phyloP scores from a whole-genome alignment of 1,284 basidiomycete species.

The Fomitopsis betulina region DNA sequence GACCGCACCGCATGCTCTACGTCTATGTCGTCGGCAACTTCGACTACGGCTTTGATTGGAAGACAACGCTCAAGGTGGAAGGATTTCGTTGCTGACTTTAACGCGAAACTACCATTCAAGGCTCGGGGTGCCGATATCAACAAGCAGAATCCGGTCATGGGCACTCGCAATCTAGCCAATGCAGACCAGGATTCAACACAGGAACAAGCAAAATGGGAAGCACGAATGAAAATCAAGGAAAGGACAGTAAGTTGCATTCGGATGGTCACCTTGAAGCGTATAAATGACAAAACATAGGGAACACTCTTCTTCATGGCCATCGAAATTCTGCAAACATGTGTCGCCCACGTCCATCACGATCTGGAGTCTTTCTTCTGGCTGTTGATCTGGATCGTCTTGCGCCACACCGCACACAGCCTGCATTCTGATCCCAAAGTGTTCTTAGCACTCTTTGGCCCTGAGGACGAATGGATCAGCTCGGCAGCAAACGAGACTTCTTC shows the following conservation, averaged over 20 bases:
- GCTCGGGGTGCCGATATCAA: background rate
- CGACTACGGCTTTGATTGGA: slow-evolving; percentile 9
- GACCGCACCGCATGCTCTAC: slow-evolving; percentile 9
- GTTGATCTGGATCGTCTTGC: slow-evolving; percentile 13
- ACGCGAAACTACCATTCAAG: too few species aligned
- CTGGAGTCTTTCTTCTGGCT: slow-evolving; percentile 16
- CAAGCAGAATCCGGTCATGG: background rate
- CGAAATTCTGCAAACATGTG: background rate
- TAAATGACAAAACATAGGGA: background rate
- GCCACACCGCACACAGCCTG: slow-evolving; percentile 3
- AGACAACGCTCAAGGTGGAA: slow-evolving; percentile 1
- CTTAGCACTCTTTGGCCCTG: too few species aligned
- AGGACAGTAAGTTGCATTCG: background rate
- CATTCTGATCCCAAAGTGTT: too few species aligned
- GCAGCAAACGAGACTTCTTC: too few species aligned
- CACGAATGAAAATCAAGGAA: too few species aligned
- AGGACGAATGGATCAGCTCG: too few species aligned
- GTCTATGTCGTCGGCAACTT: slow-evolving; percentile 11
- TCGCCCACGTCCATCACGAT: slow-evolving; percentile 10
- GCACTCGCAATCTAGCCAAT: background rate
- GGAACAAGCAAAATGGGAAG: background rate
- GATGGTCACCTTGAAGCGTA: background rate
- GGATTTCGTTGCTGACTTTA: background rate
- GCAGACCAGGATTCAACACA: background rate
- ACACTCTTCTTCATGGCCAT: slow-evolving; percentile 12